These are phyloP conservation scores for Chimonanthus salicifolius DNA, from an alignment of 164 flowering plant genomes.

Conservation along the genomic window DNA sequence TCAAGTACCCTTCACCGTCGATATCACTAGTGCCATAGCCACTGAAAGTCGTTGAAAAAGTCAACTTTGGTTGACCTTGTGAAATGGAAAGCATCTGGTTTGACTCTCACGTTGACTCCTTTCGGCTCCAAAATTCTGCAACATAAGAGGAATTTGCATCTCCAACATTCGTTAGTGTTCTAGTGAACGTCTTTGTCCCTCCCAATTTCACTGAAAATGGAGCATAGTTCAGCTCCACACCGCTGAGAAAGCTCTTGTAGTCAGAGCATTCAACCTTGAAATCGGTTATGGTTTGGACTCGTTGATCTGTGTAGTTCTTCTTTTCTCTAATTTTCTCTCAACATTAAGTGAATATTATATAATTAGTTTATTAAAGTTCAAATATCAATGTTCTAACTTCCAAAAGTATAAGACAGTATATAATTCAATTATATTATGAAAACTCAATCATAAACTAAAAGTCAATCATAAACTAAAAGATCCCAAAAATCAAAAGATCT, in stretches of 20 bases:
- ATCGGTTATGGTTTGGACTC: conserved; percentile 22
- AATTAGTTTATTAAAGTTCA: too few species aligned
- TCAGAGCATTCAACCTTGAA: conserved; percentile 22
- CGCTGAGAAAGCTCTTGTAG: conserved; percentile 14
- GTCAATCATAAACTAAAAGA: too few species aligned
- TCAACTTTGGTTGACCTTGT: conserved; percentile 18
- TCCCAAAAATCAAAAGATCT: too few species aligned
- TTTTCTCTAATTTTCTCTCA: too few species aligned
- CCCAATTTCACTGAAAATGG: conserved; percentile 32
- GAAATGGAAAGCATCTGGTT: conserved; percentile 25
- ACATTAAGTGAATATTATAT: too few species aligned
- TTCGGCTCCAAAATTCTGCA: conserved; percentile 15
- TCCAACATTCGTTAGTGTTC: conserved; percentile 46
- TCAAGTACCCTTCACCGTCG: background rate
- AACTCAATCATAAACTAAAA: too few species aligned
- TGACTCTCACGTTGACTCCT: conserved; percentile 27
- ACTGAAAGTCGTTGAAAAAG: background rate
- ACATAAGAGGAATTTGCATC: conserved; percentile 22
- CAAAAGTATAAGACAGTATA: too few species aligned
- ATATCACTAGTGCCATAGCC: background rate
- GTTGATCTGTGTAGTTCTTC: conserved; percentile 22
- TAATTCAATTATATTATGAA: too few species aligned
- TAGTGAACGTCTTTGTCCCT: conserved; percentile 1
- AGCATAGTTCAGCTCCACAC: conserved; percentile 44
- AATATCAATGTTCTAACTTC: too few species aligned